Percentiles rank a stretch among this genome's conserved stretches.
phyloP scores from a whole-genome alignment of 2,329 filamentous ascomycete species.

The Allantophomopsis cytisporea region DNA sequence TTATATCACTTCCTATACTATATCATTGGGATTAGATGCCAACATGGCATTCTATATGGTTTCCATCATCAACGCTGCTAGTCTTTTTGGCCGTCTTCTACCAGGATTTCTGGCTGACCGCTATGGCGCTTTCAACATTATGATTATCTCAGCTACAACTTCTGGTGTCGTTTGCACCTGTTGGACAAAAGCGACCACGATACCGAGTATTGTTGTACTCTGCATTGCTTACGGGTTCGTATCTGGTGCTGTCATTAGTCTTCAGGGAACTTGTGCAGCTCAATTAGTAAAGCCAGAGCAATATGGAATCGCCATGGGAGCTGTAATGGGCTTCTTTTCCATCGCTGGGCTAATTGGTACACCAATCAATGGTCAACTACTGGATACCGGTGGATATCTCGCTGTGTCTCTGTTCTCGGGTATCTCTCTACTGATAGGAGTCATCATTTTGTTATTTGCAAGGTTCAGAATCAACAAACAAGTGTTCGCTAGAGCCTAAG shows the following conservation, averaged over 20 bases:
- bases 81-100: constrained; percentile 36
- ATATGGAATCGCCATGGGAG: constrained; percentile 4
- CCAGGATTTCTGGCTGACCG: constrained; percentile 36
- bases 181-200: constrained; percentile 33
- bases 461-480: constrained; percentile 5
- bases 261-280: constrained; percentile 1
- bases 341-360: constrained; percentile 5
- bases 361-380: constrained; percentile 9
- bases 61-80: constrained; percentile 33
- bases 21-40: constrained; percentile 26
- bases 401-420: constrained; percentile 11
- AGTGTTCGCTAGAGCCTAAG: constrained; percentile 6
- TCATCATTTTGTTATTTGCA: constrained; percentile 5
- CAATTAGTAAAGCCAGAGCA: constrained; percentile 1
- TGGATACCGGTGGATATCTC: constrained; percentile 7
- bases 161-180: constrained; percentile 5
- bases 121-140: constrained; percentile 33
- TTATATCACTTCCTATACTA: constrained; percentile 26
- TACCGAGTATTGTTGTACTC: constrained; percentile 56
- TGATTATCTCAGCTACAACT: constrained; percentile 11
- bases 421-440: constrained; percentile 9
- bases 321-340: constrained; percentile 2
- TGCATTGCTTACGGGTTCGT: constrained; percentile 66
- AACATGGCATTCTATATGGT: constrained; percentile 34
- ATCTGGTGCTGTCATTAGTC: constrained; percentile 33